Conservation (phyloP, 345 rosid species). For the Citrus sinensis region DVS_A1.0 CM039167.1:11078001-11078500, state of each 20-base stretch:
- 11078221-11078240: slow-evolving; percentile 1
- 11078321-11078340: neutral
- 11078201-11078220: neutral
- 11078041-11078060: slow-evolving; percentile 37
- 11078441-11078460: neutral
- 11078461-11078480: neutral
- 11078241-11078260: slow-evolving; percentile 2
- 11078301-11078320: slow-evolving; percentile 4
- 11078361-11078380: neutral
- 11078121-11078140: slow-evolving; percentile 5
- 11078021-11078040: slow-evolving; percentile 32
- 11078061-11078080: slow-evolving; percentile 16
- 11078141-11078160: slow-evolving; percentile 6
- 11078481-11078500: neutral
- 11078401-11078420: slow-evolving; percentile 10
- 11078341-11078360: neutral
- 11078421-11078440: neutral
- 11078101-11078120: slow-evolving; percentile 3
- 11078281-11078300: slow-evolving; percentile 10
- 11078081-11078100: slow-evolving; percentile 11
- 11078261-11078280: slow-evolving; percentile 11
- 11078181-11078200: slow-evolving; percentile 7
- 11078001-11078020: slow-evolving; percentile 25
- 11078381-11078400: slow-evolving; percentile 14
- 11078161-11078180: neutral